Conservation (phyloP, 1,284 basidiomycete genomes). For the Austroboletus novae-zelandiae region DNA sequence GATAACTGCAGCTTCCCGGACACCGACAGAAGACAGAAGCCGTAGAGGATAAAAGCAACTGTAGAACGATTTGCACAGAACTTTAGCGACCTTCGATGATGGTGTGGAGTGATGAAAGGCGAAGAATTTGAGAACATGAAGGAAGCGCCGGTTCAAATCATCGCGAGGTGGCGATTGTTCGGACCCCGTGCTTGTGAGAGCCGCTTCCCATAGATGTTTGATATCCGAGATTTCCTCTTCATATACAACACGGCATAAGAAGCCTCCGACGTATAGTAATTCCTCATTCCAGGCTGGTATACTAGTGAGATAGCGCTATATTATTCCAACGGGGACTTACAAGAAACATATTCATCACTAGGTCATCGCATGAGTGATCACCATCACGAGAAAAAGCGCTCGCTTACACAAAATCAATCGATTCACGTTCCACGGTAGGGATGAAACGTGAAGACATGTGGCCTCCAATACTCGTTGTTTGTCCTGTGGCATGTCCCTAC, state of each 20-base stretch:
- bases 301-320: neutral
- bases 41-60: slow-evolving; percentile 57
- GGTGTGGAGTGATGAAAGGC: slow-evolving; percentile 84
- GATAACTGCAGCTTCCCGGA: slow-evolving; percentile 67
- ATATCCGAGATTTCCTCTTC: slow-evolving; percentile 75
- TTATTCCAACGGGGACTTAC: neutral
- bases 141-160: slow-evolving; percentile 55
- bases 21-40: slow-evolving; percentile 78
- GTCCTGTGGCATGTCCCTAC: slow-evolving; percentile 81
- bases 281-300: slow-evolving; percentile 77
- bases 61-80: slow-evolving; percentile 83
- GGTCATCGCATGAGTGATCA: neutral
- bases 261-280: slow-evolving; percentile 78
- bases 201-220: slow-evolving; percentile 47
- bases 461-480: slow-evolving; percentile 92
- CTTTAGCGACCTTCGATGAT: slow-evolving; percentile 68
- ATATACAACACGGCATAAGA: slow-evolving; percentile 79
- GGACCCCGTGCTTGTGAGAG: slow-evolving; percentile 4
- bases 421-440: slow-evolving; percentile 95
- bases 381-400: neutral
- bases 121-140: slow-evolving; percentile 87
- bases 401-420: slow-evolving; percentile 67
- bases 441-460: slow-evolving; percentile 93
- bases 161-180: slow-evolving; percentile 33
- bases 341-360: neutral